phyloP scores from a whole-genome alignment of 805 yeast species.

The Zygosaccharomyces bailii region DNA sequence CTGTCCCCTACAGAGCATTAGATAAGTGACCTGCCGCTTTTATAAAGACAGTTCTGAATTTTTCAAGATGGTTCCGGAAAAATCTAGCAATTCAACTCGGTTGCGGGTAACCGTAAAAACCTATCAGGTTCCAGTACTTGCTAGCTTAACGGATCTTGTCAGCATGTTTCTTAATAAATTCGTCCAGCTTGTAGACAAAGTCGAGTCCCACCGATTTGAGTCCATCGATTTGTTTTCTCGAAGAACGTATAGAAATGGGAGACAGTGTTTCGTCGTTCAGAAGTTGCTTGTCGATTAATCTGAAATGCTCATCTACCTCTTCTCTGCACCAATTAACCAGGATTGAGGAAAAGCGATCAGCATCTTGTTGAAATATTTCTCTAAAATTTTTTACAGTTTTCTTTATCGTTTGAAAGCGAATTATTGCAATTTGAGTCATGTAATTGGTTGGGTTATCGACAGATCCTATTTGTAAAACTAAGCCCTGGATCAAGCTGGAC shows the following conservation, averaged over 20 bases:
- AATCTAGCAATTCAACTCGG: background rate
- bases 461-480: conserved; percentile 46
- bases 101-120: conserved; percentile 6
- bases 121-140: too few species aligned
- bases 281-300: conserved; percentile 61
- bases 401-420: conserved; percentile 57
- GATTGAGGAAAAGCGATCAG: conserved; percentile 44
- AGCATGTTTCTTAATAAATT: conserved; percentile 30
- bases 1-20: background rate
- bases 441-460: conserved; percentile 56
- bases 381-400: conserved; percentile 55
- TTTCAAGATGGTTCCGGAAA: conserved; percentile 6
- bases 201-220: conserved; percentile 66
- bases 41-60: background rate
- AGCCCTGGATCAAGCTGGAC: conserved; percentile 43
- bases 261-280: conserved; percentile 56
- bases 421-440: conserved; percentile 58
- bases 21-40: background rate
- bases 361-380: conserved; percentile 44
- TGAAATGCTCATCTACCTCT: conserved; percentile 58
- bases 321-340: conserved; percentile 76
- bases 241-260: conserved; percentile 51
- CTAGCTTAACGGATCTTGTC: conserved; percentile 13
- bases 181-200: conserved; percentile 63
- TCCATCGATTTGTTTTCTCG: conserved; percentile 57